A percentile compares a stretch with the other conserved stretches of the same genome.
These are phyloP conservation scores for Teratosphaeriaceae sp. DNA, from an alignment of 2,329 filamentous ascomycete genomes.

Conservation along the genomic window DNA sequence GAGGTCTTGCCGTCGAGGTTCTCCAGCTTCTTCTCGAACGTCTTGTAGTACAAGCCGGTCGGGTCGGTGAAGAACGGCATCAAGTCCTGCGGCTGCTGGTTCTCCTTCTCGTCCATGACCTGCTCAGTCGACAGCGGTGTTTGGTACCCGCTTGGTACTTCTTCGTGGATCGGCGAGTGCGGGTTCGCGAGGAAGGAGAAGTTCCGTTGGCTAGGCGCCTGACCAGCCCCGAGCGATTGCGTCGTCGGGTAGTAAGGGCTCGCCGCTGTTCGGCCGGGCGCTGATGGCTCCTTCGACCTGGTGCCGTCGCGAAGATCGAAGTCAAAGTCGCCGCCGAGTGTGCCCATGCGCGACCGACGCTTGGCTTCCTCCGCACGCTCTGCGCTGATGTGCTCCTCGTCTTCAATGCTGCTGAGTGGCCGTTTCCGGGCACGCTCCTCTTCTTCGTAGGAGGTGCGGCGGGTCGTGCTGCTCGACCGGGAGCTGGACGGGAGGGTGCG, in stretches of 20 bases:
- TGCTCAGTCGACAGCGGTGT: conserved; percentile 47
- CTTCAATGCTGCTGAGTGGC: conserved; percentile 22
- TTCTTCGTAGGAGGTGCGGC: conserved; percentile 23
- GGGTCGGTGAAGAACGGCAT: conserved; percentile 62
- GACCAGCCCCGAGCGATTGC: conserved; percentile 13
- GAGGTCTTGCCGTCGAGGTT: conserved; percentile 51
- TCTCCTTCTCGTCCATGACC: conserved; percentile 55
- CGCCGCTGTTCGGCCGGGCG: conserved; percentile 8
- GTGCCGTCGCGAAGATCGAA: conserved; percentile 26
- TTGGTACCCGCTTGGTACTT: conserved; percentile 16
- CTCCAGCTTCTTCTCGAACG: conserved; percentile 53
- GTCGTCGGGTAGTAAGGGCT: conserved; percentile 5
- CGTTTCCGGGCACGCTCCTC: conserved; percentile 11
- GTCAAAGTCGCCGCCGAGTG: conserved; percentile 20
- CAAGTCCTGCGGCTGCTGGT: conserved; percentile 58
- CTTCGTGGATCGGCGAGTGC: conserved; percentile 19
- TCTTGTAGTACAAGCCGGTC: conserved; percentile 53
- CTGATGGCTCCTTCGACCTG: conserved; percentile 9
- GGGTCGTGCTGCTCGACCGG: conserved; percentile 11
- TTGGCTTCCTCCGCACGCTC: conserved; percentile 27
- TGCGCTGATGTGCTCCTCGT: conserved; percentile 24
- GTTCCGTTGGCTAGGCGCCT: conserved; percentile 16
- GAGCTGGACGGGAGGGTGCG: conserved; percentile 1
- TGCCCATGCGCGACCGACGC: conserved; percentile 21
- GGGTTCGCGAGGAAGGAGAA: conserved; percentile 24